Base-by-base conservation (phyloP, 352 stramenopile genomes). In the Phytophthora tubulina region DNA sequence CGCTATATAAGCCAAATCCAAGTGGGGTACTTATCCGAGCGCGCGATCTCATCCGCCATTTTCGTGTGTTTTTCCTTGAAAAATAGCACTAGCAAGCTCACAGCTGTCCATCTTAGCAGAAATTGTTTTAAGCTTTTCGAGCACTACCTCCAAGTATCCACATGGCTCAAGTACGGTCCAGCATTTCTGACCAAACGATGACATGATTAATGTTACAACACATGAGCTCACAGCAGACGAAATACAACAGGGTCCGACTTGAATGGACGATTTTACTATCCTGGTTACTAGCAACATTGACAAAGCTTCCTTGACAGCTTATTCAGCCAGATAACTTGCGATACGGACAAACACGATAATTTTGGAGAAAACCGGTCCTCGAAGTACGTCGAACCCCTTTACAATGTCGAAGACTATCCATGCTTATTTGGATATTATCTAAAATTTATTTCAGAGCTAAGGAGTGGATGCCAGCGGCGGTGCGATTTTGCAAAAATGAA, bases 251-350 rank as follows among this genome's bases (percentile, higher is more conserved):
- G 36, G 4, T 2, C 36, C 36, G 9, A 11, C 36, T 41, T 41
- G 36, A 11, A 41, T 41, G 36, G 13, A 41, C 13, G 36, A 41
- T n/a, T 15, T 32, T 15, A 45, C 32, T 7, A 32, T 57, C 2
- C 13, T 57, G 15, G 50, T 57, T 45, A 57, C 50, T 4, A 57
- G 50, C 9, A 57, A 57, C n/a, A 14, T 57, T 32, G 50, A 57
- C 32, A 57, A 31, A 45, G 50, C 50, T 30, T 31, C 32, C 7
- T 8, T 57, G 13, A 57, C 36, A 10, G 6, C 36, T 6, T 41
- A 10, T 41, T 41, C 36, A 6, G 36, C 36, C 10, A 41, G 10
- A 41, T 10, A 10, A 41, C 36, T 41, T 10, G 36, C 36, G 10
- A 41, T 10, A 6, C 10, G 36, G 6, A 41, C 36, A 41, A 41